Evolutionary conservation across 495 filamentous ascomycete species (phyloP), one percentile per base, ranked within the genome.

Genomic region (Penicillium tannophilum): DNA sequence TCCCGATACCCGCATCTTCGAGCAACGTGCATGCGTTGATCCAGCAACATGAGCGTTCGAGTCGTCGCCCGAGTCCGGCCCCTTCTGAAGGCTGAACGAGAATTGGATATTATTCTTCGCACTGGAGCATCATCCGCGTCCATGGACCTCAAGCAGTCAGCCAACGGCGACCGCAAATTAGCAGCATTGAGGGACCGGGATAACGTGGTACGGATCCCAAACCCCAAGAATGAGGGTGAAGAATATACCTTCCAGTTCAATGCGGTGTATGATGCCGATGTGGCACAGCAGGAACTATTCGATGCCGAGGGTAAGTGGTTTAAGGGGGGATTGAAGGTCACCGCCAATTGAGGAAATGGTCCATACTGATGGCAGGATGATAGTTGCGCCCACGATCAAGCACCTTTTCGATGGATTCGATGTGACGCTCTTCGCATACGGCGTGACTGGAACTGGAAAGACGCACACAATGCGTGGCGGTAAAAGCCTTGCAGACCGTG

Each of bases 391-490:
- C 1, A 89, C 90, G 36, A 78, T 96, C 35, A 97, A 96, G 64
- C 88, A 96, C 55, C 85, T 98, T 6, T 97, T 98, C 77, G 88
- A 91, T 70, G 94, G 94, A 52, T 87, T 92, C 62, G 94, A 98
- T 72, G 87, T 96, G 26, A 97, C 92, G 2, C 82, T 98, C 51
- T 98, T 98, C 68, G 93, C 94, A 41, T 97, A 98, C 65, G 94
- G 94, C 41, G 90, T 93, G 20, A 98, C 94, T 1, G 94, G 94
- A 23, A 96, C 92, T 0, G 94, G 94, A 23, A 98, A 98, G 74
- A 98, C 94, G 51, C 91, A 97, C 76, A 98, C 94, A 2, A 98
- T 98, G 94, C 87, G 94, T 57, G 94, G 94, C 55, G 93, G 93
- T 52, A 89, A 96, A 73, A 86, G 87, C 64, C 79, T 97, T 45